These are phyloP conservation scores for Kluyveromyces sp. DNA, from an alignment of 1,139 yeast genomes.

Conservation along the genomic window DNA sequence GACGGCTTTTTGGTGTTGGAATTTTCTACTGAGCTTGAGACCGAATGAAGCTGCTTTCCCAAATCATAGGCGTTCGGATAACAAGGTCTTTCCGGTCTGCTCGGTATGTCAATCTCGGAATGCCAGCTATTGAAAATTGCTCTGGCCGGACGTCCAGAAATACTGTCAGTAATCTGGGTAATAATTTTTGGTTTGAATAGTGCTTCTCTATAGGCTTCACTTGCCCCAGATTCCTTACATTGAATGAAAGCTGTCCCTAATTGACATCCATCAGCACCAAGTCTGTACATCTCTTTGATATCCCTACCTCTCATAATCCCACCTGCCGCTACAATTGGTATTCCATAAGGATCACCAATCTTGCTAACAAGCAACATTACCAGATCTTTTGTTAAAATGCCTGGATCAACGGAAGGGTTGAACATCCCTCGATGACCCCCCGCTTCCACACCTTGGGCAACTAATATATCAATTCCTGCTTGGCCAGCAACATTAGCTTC, in stretches of 20 bases:
- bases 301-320: conserved; percentile 35
- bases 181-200: not conserved
- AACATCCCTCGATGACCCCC: conserved; percentile 50
- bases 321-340: conserved; percentile 36
- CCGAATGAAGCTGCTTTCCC: not conserved
- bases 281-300: conserved; percentile 26
- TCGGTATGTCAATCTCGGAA: not conserved
- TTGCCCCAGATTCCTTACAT: conserved; percentile 29
- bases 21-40: too few species aligned
- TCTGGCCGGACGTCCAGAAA: conserved; percentile 38
- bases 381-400: conserved; percentile 28
- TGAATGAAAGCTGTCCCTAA: conserved; percentile 41
- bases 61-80: not conserved
- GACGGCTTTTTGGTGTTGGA: too few species aligned
- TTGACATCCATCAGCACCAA: conserved; percentile 42
- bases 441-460: conserved; percentile 47
- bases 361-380: conserved; percentile 11
- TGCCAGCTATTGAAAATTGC: conserved; percentile 23
- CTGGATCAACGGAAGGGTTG: conserved; percentile 30
- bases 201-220: conserved; percentile 2
- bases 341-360: not conserved
- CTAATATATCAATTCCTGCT: conserved; percentile 35
- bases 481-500: conserved; percentile 32
- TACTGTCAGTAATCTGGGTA: conserved; percentile 25
- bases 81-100: not conserved